Conservation (phyloP, 1,284 basidiomycete genomes). For the Earliella scabrosa region DNA sequence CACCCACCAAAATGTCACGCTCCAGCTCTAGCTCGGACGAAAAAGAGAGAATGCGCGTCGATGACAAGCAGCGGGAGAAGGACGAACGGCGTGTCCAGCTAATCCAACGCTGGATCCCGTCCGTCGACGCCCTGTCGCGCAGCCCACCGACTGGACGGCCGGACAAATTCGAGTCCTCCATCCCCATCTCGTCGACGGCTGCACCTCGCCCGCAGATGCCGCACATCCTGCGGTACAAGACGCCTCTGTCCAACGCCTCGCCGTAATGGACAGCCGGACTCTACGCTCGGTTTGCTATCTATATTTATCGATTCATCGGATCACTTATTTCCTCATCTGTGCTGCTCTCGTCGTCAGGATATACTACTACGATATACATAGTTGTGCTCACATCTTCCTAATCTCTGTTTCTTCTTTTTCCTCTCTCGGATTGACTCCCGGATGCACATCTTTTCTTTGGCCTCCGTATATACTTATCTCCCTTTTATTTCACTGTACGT, state of each 20-base stretch:
- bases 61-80: constrained; percentile 28
- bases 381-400: constrained; percentile 18
- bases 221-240: constrained; percentile 31
- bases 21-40: constrained; percentile 38
- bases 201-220: constrained; percentile 27
- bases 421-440: constrained; percentile 21
- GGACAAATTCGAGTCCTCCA: constrained; percentile 19
- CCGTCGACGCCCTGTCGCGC: constrained; percentile 28
- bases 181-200: constrained; percentile 12
- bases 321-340: constrained; percentile 24
- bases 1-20: constrained; percentile 37
- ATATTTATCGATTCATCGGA: constrained; percentile 27
- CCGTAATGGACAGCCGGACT: constrained; percentile 22
- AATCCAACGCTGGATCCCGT: constrained; percentile 39
- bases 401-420: constrained; percentile 13
- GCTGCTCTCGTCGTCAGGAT: constrained; percentile 25
- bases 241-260: constrained; percentile 33
- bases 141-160: constrained; percentile 32
- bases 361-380: constrained; percentile 29
- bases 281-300: constrained; percentile 21
- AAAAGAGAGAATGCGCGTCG: constrained; percentile 31
- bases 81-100: constrained; percentile 34
- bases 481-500: constrained; percentile 24
- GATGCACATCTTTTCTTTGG: constrained; percentile 21
- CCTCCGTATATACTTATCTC: constrained; percentile 26